Evolutionary conservation across 352 stramenopile species (phyloP).

Genomic region (Globisporangium parvum): DNA sequence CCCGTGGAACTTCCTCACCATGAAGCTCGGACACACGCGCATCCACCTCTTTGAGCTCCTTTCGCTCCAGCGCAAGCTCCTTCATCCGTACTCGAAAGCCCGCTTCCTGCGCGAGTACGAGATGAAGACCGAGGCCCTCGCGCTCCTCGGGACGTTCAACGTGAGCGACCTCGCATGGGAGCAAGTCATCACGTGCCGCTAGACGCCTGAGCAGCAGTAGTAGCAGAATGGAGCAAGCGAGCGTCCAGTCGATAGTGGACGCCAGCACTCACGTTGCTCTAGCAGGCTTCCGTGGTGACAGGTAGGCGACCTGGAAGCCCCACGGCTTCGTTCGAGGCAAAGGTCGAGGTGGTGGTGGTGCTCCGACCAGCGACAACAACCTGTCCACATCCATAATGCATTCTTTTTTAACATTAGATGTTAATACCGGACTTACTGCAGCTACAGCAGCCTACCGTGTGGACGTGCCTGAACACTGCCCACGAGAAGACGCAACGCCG

Average conservation of each 20-base stretch:
- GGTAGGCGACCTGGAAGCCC: too few relatives aligned
- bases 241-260: too few relatives aligned
- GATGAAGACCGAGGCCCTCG: slow-evolving; percentile 29
- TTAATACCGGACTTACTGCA: too few relatives aligned
- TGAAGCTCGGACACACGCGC: slow-evolving; percentile 42
- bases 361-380: neutral
- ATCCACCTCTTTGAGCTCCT: slow-evolving; percentile 32
- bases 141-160: slow-evolving; percentile 38
- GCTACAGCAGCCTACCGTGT: too few relatives aligned
- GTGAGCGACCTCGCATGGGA: slow-evolving; percentile 43
- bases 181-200: slow-evolving; percentile 44
- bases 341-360: neutral
- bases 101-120: slow-evolving; percentile 48
- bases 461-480: too few relatives aligned
- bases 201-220: neutral
- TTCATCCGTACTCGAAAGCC: slow-evolving; percentile 44
- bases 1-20: slow-evolving; percentile 41
- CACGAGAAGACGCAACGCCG: too few relatives aligned
- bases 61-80: slow-evolving; percentile 26
- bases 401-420: too few relatives aligned
- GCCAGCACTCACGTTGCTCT: too few relatives aligned
- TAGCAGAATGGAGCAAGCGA: neutral
- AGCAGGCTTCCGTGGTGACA: neutral
- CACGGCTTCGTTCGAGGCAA: too few relatives aligned
- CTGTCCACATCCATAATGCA: too few relatives aligned